phyloP scores from a whole-genome alignment of 805 yeast genomes.

The Nakazawaea ernobii region DNA sequence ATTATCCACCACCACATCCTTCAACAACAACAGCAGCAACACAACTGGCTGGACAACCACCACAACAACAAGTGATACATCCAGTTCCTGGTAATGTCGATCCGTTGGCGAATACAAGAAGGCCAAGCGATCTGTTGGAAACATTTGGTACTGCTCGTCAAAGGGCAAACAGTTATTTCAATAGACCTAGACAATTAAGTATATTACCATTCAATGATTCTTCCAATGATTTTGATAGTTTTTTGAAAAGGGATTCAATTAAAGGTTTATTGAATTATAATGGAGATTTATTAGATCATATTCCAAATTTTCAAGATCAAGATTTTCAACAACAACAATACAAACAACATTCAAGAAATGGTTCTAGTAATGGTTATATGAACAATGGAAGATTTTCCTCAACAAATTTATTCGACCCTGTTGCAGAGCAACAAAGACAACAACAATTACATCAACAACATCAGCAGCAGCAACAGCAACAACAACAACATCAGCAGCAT shows the following conservation, averaged over 20 bases:
- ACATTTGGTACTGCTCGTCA: conserved; percentile 34
- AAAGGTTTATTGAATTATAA: conserved; percentile 22
- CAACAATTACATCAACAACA: conserved; percentile 6
- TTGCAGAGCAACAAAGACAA: conserved; percentile 1
- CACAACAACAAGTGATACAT: not conserved
- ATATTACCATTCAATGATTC: conserved; percentile 22
- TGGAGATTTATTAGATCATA: conserved; percentile 21
- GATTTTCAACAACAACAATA: conserved; percentile 8
- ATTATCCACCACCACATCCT: conserved; percentile 1
- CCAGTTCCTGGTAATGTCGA: conserved; percentile 12
- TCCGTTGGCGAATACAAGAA: conserved; percentile 24
- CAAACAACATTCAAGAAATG: conserved; percentile 8
- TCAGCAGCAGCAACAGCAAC: conserved; percentile 10
- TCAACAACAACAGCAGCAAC: not conserved
- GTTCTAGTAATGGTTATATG: conserved; percentile 2
- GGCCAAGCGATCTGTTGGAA: conserved; percentile 47
- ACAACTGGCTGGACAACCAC: not conserved
- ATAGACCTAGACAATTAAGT: conserved; percentile 24
- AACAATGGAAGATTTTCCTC: conserved; percentile 1
- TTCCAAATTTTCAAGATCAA: conserved; percentile 19
- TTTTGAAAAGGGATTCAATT: conserved; percentile 28
- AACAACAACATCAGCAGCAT: conserved; percentile 2
- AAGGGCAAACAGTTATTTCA: conserved; percentile 24
- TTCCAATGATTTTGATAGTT: conserved; percentile 27
- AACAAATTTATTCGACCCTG: conserved; percentile 5